Conservation (phyloP, 805 yeast genomes). For the Candida sanyiensis region DNA sequence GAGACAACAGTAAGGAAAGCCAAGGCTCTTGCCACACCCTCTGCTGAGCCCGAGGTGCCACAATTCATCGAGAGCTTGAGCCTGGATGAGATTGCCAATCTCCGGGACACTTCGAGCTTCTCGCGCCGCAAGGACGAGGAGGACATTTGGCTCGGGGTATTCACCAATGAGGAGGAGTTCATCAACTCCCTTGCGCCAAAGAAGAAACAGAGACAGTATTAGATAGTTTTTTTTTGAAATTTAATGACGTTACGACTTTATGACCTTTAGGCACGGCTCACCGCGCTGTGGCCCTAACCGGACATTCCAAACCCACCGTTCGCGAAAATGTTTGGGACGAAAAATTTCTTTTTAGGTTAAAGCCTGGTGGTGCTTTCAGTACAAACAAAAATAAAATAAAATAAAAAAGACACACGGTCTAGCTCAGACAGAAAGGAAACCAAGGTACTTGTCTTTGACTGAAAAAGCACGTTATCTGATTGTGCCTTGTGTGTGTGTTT, state of each 20-base stretch:
- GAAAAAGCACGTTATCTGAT: too few relatives aligned
- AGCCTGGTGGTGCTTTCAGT: too few relatives aligned
- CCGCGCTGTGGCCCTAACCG: not conserved
- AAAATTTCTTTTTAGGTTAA: not conserved
- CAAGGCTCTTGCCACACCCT: too few relatives aligned
- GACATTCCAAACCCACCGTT: too few relatives aligned
- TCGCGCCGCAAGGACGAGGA: not conserved
- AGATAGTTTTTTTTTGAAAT: not conserved
- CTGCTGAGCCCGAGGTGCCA: not conserved
- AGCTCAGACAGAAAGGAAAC: too few relatives aligned
- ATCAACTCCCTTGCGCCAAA: slow-evolving; percentile 7
- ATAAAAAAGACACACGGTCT: too few relatives aligned
- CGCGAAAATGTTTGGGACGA: not conserved
- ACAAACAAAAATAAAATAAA: too few relatives aligned
- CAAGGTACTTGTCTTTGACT: too few relatives aligned
- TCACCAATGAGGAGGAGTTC: slow-evolving; percentile 6
- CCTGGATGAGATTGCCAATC: slow-evolving; percentile 9
- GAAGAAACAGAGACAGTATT: slow-evolving; percentile 5
- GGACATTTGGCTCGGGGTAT: slow-evolving; percentile 5
- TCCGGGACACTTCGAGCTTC: slow-evolving; percentile 4
- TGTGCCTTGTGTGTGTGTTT: too few relatives aligned
- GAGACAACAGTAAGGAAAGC: too few relatives aligned
- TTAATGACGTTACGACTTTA: not conserved
- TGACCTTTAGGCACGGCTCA: not conserved
- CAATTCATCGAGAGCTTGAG: slow-evolving; percentile 1